Percentiles rank a stretch among this genome's conserved stretches.
phyloP scores from a whole-genome alignment of 2,329 filamentous ascomycete species.

The Talaromyces verruculosus region DNA sequence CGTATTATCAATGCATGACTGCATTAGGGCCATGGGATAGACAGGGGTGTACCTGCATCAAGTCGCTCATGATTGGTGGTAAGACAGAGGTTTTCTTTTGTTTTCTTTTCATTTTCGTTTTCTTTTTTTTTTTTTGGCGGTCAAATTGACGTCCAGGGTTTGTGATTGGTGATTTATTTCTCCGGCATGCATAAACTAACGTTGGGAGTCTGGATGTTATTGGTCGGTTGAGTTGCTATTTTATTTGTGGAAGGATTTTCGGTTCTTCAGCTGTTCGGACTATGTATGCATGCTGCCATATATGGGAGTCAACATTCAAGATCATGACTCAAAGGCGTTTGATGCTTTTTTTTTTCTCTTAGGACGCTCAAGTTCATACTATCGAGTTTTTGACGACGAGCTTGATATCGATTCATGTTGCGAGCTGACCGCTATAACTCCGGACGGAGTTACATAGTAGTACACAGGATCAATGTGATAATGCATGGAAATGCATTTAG shows the following conservation, averaged over 20 bases:
- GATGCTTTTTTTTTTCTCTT: not conserved
- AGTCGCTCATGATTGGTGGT: not conserved
- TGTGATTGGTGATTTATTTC: not conserved
- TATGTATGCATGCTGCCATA: not conserved
- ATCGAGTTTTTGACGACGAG: not conserved
- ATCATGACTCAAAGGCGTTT: not conserved
- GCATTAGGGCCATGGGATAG: not conserved
- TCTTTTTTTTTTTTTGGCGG: not conserved
- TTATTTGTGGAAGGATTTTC: not conserved
- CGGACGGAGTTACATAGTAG: not conserved
- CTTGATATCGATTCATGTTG: not conserved
- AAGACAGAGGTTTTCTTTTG: not conserved
- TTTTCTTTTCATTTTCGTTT: not conserved
- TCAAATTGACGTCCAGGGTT: not conserved
- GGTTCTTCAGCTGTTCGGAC: not conserved
- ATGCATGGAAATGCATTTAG: not conserved
- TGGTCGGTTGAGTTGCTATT: not conserved
- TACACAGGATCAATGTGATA: not conserved
- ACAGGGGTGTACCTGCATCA: slow-evolving; percentile 12
- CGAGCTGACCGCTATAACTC: slow-evolving; percentile 2
- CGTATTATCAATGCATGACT: not conserved
- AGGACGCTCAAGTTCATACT: not conserved
- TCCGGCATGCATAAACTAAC: not conserved
- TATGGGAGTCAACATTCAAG: not conserved
- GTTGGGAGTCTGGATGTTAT: not conserved